Evolutionary conservation across 345 rosid genomes (phyloP).

Genomic region (Kandelia obovata): DNA sequence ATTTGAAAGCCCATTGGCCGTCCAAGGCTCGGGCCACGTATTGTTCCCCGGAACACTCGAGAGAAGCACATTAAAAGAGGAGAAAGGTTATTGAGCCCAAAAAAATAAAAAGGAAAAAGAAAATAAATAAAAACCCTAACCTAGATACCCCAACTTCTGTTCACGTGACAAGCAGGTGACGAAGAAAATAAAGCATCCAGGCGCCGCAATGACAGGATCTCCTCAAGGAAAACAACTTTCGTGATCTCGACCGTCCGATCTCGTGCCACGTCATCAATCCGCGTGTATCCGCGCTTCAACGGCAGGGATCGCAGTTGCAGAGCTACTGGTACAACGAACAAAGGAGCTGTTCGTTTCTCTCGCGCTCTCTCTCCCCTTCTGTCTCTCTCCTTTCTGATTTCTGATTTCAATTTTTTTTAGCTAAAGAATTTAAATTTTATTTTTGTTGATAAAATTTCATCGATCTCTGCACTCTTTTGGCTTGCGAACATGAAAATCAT

Average conservation of each 20-base stretch:
- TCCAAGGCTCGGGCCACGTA: no score
- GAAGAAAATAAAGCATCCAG: conserved; percentile 9
- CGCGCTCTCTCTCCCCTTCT: conserved; percentile 2
- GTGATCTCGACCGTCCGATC: conserved; percentile 42
- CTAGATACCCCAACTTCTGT: conserved; percentile 24
- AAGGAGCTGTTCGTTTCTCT: conserved; percentile 31
- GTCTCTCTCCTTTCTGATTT: conserved; percentile 22
- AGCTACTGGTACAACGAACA: conserved; percentile 54
- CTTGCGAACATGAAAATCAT: conserved; percentile 40
- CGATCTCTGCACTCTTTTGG: background rate
- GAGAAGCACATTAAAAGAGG: no score
- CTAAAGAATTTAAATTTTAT: conserved; percentile 3
- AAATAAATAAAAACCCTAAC: conserved; percentile 13
- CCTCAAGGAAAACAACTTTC: conserved; percentile 31
- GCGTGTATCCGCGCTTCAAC: conserved; percentile 39
- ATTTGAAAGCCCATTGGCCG: no score
- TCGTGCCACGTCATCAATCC: conserved; percentile 49
- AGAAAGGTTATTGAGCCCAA: no score
- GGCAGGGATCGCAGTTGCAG: conserved; percentile 55
- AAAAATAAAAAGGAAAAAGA: no score
- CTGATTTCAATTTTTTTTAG: background rate
- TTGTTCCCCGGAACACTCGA: no score
- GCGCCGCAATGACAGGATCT: conserved; percentile 37
- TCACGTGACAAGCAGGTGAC: conserved; percentile 45
- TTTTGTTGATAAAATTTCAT: conserved; percentile 12